phyloP scores from a whole-genome alignment of 176 grass and related monocot species.

The Stipa capillata region DNA sequence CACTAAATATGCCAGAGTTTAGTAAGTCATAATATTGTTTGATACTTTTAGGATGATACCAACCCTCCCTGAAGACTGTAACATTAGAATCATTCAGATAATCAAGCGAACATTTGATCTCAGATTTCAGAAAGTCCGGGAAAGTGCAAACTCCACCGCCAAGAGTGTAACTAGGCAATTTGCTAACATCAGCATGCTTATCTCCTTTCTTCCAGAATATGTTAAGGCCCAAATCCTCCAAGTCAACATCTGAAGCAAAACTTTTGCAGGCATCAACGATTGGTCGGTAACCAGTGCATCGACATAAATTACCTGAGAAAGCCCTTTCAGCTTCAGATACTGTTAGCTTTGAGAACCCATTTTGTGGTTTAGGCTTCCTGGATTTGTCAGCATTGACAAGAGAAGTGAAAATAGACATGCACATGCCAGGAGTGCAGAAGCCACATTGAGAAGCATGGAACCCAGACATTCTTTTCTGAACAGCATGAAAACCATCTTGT shows the following conservation, averaged over 20 bases:
- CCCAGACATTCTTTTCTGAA: conserved; percentile 63
- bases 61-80: conserved; percentile 1
- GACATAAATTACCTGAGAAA: conserved; percentile 67
- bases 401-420: conserved; percentile 77
- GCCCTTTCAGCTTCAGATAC: conserved; percentile 50
- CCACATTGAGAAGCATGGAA: conserved; percentile 90
- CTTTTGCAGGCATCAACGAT: conserved; percentile 86
- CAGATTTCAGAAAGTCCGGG: conserved; percentile 50
- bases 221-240: conserved; percentile 77
- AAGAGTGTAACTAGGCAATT: conserved; percentile 42
- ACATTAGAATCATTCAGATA: background rate
- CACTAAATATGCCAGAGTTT: conserved; percentile 16
- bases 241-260: conserved; percentile 66
- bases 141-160: conserved; percentile 48
- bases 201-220: conserved; percentile 60
- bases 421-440: conserved; percentile 88
- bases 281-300: conserved; percentile 70
- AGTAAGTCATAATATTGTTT: conserved; percentile 40
- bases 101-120: conserved; percentile 29
- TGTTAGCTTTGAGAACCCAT: conserved; percentile 65
- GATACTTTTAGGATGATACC: conserved; percentile 52
- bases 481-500: conserved; percentile 54
- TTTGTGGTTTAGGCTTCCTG: conserved; percentile 39
- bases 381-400: conserved; percentile 73
- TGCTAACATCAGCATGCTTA: conserved; percentile 25